Conservation (phyloP, 2,329 filamentous ascomycete species). For the Curvularia sp. region DNA sequence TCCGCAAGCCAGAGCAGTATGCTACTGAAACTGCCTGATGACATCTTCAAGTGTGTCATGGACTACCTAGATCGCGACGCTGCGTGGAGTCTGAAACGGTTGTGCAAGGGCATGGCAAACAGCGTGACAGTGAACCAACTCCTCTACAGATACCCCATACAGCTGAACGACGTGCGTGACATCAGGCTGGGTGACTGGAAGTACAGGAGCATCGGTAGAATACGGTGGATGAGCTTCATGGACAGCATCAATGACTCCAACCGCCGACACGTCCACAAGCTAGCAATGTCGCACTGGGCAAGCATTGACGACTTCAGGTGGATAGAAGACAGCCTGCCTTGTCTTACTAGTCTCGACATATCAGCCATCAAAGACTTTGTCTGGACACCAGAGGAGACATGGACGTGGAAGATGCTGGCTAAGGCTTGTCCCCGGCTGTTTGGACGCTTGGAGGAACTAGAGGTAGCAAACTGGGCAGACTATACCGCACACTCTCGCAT, state of each 20-base stretch:
- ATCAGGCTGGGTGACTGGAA: slow-evolving; percentile 47
- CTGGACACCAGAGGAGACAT: slow-evolving; percentile 48
- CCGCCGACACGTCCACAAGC: slow-evolving; percentile 42
- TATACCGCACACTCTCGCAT: slow-evolving; percentile 48
- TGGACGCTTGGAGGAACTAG: slow-evolving; percentile 42
- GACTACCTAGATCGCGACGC: slow-evolving; percentile 46
- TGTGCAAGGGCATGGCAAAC: slow-evolving; percentile 43
- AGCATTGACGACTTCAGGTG: slow-evolving; percentile 48
- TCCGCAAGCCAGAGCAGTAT: slow-evolving; percentile 28
- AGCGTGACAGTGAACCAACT: slow-evolving; percentile 43
- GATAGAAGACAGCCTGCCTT: slow-evolving; percentile 49
- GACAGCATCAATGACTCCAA: slow-evolving; percentile 45
- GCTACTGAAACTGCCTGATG: slow-evolving; percentile 46
- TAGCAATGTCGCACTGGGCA: slow-evolving; percentile 49
- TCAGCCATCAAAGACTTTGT: slow-evolving; percentile 50
- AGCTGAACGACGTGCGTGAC: slow-evolving; percentile 41
- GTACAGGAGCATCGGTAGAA: slow-evolving; percentile 35
- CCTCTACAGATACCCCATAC: slow-evolving; percentile 46
- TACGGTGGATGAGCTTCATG: slow-evolving; percentile 45
- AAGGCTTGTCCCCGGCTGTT: slow-evolving; percentile 44
- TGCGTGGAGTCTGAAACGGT: slow-evolving; percentile 45
- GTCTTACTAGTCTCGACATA: slow-evolving; percentile 43
- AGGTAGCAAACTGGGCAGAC: slow-evolving; percentile 50
- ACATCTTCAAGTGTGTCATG: slow-evolving; percentile 48
- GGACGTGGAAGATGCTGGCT: slow-evolving; percentile 48